Evolutionary conservation across 2,329 filamentous ascomycete species (phyloP), one percentile per base, ranked within the genome.

Genomic region (Myriosclerotinia scirpicola): DNA sequence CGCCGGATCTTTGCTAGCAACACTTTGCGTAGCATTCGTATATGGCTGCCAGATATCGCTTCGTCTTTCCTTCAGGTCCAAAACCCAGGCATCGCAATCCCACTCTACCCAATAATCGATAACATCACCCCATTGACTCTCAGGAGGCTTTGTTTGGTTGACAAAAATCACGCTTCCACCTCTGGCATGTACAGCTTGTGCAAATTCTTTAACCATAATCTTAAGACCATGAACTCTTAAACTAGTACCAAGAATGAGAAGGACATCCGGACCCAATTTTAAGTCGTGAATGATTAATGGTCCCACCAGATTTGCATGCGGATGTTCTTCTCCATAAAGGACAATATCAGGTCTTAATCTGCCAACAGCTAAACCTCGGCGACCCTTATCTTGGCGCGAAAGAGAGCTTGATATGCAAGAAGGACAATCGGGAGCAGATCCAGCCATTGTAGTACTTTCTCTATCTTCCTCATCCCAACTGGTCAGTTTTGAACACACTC

Each of bases 31-130:
- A 8, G 54, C 56, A 4, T 67, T 64, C 26, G 73, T 73, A 64
- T 73, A 73, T 46, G 74, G 72, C 22, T 73, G 56, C 75, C 74
- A 77, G 22, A 77, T 72, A 66, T 77, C 75, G 30, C 59, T 67
- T 62, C 73, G 69, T 50, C 75, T 71, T 38, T 71, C 64, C 55
- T 74, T 75, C 58, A 91, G 75, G 72, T 90, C 87, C 12, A 81
- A 77, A 0, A 91, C 88, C 89, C 89, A 92, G 5, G 85, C 85
- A 71, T 92, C 89, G 68, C 89, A 91, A 73, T 91, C 89, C 88
- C 88, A 90, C 69, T 89, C 83, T 0, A 92, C 83, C 85, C 88
- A 91, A 69, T 88, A 90, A 76, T 92, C 89, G 64, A 92, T 88
- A 0, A 90, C 79, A 64, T 90, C 88, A 0, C 87, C 85, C 89